Evolutionary conservation across 2,329 filamentous ascomycete species (phyloP).

Genomic region (Didymella keratinophila): DNA sequence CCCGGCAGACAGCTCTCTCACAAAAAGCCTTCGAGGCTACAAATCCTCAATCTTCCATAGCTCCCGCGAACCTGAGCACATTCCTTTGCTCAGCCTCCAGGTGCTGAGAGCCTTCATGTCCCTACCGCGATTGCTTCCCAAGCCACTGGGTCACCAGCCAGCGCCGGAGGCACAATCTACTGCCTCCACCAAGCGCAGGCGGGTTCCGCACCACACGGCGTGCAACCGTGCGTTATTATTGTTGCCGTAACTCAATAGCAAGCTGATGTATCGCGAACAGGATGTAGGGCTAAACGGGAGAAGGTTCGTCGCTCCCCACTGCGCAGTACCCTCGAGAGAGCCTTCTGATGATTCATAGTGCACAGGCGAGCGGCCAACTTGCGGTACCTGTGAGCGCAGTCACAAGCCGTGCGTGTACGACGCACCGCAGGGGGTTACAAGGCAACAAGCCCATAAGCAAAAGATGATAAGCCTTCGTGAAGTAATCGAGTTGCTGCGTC

Average conservation of each 20-base stretch:
- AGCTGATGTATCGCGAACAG: not conserved
- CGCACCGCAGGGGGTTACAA: slow-evolving; percentile 1
- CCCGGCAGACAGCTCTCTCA: too few relatives aligned
- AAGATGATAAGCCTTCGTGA: not conserved
- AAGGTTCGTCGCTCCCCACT: not conserved
- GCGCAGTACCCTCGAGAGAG: not conserved
- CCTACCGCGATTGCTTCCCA: not conserved
- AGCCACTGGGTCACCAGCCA: not conserved
- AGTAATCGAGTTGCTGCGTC: not conserved
- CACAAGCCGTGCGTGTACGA: not conserved
- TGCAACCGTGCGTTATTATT: not conserved
- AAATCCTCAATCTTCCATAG: too few relatives aligned
- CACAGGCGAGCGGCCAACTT: slow-evolving; percentile 1
- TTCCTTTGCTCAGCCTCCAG: too few relatives aligned
- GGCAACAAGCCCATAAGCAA: slow-evolving; percentile 10
- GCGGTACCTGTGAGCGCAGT: not conserved
- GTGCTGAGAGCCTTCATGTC: not conserved
- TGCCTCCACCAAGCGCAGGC: not conserved
- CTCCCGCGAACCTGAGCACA: not conserved
- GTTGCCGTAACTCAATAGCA: not conserved
- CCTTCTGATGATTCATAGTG: not conserved
- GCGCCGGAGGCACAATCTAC: not conserved
- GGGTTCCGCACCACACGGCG: not conserved
- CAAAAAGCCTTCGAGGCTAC: too few relatives aligned
- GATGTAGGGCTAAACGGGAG: not conserved